Evolutionary conservation across 2,329 filamentous ascomycete species (phyloP).

Genomic region (Claviceps sp.): DNA sequence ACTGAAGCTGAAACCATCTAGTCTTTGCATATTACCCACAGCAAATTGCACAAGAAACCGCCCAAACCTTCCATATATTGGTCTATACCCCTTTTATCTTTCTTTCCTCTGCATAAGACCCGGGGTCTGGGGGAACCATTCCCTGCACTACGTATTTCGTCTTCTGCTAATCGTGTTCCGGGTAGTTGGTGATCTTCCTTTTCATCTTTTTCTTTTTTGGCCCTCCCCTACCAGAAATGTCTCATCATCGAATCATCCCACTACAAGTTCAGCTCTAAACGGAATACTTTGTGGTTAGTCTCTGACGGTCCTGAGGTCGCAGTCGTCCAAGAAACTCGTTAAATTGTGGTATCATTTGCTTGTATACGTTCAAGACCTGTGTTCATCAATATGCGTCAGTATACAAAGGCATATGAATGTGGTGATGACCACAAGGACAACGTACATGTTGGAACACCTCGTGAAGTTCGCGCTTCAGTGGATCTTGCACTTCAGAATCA

Average conservation of each 20-base stretch:
- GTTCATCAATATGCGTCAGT: neutral
- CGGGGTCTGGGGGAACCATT: neutral
- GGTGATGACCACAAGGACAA: slow-evolving; percentile 5
- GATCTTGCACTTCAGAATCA: slow-evolving; percentile 45
- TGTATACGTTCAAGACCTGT: slow-evolving; percentile 41
- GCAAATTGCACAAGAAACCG: slow-evolving; percentile 1
- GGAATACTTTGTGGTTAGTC: slow-evolving; percentile 33
- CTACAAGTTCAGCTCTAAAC: slow-evolving; percentile 17
- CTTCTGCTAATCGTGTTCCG: too few relatives aligned
- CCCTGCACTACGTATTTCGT: too few relatives aligned
- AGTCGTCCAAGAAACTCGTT: slow-evolving; percentile 39
- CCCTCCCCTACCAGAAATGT: neutral
- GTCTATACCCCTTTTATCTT: neutral
- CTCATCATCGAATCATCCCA: neutral
- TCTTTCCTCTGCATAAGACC: neutral
- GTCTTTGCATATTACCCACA: slow-evolving; percentile 1
- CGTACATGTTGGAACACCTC: slow-evolving; percentile 65
- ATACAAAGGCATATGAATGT: too few relatives aligned
- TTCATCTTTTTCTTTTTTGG: neutral
- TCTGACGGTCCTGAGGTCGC: slow-evolving; percentile 34
- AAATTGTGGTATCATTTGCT: slow-evolving; percentile 47
- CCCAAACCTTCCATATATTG: neutral
- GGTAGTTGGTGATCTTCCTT: neutral
- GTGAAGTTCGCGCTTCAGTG: slow-evolving; percentile 51
- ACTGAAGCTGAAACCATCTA: neutral